Base-by-base conservation (phyloP, 83 land plant species). In the Picea abies region DNA sequence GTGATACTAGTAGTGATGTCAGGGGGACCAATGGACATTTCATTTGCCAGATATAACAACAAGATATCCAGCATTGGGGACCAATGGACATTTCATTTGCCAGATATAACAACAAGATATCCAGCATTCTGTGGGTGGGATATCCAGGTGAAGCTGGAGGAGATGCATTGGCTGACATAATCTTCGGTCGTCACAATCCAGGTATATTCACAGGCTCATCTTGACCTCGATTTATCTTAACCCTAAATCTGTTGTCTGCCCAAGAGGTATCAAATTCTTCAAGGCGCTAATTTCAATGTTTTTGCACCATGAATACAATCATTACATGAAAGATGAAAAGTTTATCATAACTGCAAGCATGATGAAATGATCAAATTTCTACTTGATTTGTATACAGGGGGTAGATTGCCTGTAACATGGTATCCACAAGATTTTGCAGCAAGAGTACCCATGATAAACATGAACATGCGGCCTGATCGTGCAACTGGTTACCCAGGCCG, bases 81-180 rank as follows among this genome's bases (percentile, higher is more conserved):
- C 91, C 98, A 1, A 69, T 95, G 47, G 98, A 95, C 79, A 85
- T 95, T 4, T 47, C 92, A 3, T 93, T 92, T 81, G 96, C 98
- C 29, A 85, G 90, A 78, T 79, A 88, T 23, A 83, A 90, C 63
- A 85, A 85, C 8, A 78, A 67, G 49, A 85, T 95, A 29, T 14
- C 78, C 0, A 86, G 87, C 68, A 95, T 95, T 71, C 0, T 95
- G 0, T 95, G 96, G 96, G 94, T 81, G 25, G 98, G 98, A 3
- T 95, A 95, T 60, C 96, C 98, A 3, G 98, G 98, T 6, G 90
- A 95, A 81, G 94, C 92, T 63, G 98, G 98, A 11, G 98, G 96
- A 0, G 67, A 85, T 17, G 96, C 96, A 81, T 86, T 95, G 58
- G 96, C 96, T 5, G 93, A 95, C 47, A 84, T 91, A 19, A 66